Base-by-base conservation (phyloP, 1,139 yeast species). In the Petasospora rhodanensis region DNA sequence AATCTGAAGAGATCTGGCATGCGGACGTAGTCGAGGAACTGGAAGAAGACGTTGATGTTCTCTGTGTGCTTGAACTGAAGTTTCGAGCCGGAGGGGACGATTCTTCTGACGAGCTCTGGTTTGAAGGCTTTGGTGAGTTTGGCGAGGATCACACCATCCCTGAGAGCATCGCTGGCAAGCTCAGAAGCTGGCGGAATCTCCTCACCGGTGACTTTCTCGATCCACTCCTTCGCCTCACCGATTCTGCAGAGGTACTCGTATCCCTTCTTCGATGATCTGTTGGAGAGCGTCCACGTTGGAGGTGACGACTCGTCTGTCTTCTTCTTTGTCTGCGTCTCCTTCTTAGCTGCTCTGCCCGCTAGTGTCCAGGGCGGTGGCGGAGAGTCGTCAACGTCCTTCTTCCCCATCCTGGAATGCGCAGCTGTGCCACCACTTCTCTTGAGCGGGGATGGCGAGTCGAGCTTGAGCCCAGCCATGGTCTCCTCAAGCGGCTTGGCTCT, bases 61-160 rank as follows among this genome's bases (percentile, higher is more conserved):
- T 93, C 97, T 0, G 96, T 86, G 55, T 87, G 96, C 42, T 84
- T 76, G 64, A 85, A 91, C 55, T 86, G 94, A 27, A 86, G 64
- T 11, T 55, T 49, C 10, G 26, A n/a, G 4, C 70, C 70, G n/a
- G 72, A 63, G 15, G 74, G 74, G 40, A 70, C 70, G 12, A 80
- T 73, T 32, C 64, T 62, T 25, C 64, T 70, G 11, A 78, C 82
- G 4, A 76, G 61, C 0, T 69, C 67, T 0, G 96, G 94, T 28
- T 83, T 75, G 33, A 91, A 78, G 4, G 67, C 71, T 46, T 76
- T 73, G 5, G 95, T 79, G 23, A 91, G 60, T 51, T 83, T 79
- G 2, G 97, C 97, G 29, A 91, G 64, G 33, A 78, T 69, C 3
- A 87, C 86, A 40, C 99, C 98, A 56, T 89, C 81, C 43, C 91